Evolutionary conservation across 352 stramenopile genomes (phyloP), one percentile per base, ranked within the genome.

Genomic region (Pythium aristosporum): DNA sequence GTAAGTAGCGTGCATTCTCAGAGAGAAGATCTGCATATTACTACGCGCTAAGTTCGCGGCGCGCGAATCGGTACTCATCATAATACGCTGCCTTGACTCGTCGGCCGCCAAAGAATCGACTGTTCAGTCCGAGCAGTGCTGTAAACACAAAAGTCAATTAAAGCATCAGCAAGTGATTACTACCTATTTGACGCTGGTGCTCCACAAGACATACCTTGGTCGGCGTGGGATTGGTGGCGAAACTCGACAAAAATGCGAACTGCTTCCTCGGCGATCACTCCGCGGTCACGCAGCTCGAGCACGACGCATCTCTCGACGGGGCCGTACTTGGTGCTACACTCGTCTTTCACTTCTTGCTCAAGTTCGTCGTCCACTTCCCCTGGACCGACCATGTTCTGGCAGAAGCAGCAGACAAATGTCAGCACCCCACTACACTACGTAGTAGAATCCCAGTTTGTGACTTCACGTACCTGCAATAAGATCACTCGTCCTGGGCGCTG

Each of bases 241-340:
- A 97, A 97, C 61, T 94, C 72, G 43, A 97, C 89, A 63, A 97
- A 97, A 43, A 94, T 96, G 11, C 88, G 85, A 9, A 97, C 88
- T 10, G 79, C 80, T 76, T 97, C 80, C 69, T 96, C 82, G 1
- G 78, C 60, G 7, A 57, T 13, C 4, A 85, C 74, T 39, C 34
- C 34, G 12, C 65, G 72, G 30, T 69, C 74, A 15, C 57, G 75
- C 25, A 85, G 61, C 72, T 97, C 86, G 56, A 84, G 83, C 20
- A 96, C 77, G 15, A 95, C 20, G 57, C 89, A 97, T 25, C 85
- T 82, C 20, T 47, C 61, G 8, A 97, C 91, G 10, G 76, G 72
- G 0, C 91, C 91, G 56, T 96, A 97, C 63, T 86, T 95, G 36
- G 77, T 69, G 1, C 69, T 61, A 57, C 89, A 97, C 66, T 97